These are phyloP conservation scores for Talaromyces funiculosus DNA, from an alignment of 2,329 filamentous ascomycete species.

Conservation along the genomic window DNA sequence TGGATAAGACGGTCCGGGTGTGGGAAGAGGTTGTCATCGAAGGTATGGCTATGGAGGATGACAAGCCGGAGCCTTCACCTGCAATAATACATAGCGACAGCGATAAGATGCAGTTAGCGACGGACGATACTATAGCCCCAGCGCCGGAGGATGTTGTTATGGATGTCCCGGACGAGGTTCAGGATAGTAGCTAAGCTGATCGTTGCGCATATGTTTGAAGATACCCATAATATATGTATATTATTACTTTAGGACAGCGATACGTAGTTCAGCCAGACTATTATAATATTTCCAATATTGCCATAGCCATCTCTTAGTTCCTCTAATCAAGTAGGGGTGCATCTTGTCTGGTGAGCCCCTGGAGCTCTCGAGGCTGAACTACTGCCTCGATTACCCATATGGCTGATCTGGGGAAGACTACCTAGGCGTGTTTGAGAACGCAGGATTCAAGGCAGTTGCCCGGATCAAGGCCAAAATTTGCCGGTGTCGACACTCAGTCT, in stretches of 20 bases:
- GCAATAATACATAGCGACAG: neutral
- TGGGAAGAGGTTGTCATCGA: conserved; percentile 46
- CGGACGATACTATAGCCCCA: neutral
- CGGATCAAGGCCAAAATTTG: too few relatives aligned
- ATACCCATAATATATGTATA: neutral
- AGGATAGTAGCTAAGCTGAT: neutral
- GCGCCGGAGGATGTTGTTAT: neutral
- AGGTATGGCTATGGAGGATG: neutral
- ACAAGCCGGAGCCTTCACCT: conserved; percentile 7
- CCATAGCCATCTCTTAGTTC: too few relatives aligned
- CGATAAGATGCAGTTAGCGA: conserved; percentile 1
- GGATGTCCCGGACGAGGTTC: neutral
- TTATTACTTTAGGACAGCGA: neutral
- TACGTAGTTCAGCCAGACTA: neutral
- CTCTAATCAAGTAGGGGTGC: too few relatives aligned
- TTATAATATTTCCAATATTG: neutral
- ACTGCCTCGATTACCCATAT: too few relatives aligned
- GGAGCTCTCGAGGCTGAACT: too few relatives aligned
- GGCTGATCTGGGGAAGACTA: too few relatives aligned
- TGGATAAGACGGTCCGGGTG: conserved; percentile 57
- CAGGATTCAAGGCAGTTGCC: too few relatives aligned
- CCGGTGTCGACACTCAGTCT: too few relatives aligned
- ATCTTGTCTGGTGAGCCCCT: too few relatives aligned
- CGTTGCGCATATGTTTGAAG: neutral
- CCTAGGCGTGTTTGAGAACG: too few relatives aligned